These are phyloP conservation scores for Panicum virgatum DNA, from an alignment of 202 grass and related monocot species.

Conservation along the genomic window DNA sequence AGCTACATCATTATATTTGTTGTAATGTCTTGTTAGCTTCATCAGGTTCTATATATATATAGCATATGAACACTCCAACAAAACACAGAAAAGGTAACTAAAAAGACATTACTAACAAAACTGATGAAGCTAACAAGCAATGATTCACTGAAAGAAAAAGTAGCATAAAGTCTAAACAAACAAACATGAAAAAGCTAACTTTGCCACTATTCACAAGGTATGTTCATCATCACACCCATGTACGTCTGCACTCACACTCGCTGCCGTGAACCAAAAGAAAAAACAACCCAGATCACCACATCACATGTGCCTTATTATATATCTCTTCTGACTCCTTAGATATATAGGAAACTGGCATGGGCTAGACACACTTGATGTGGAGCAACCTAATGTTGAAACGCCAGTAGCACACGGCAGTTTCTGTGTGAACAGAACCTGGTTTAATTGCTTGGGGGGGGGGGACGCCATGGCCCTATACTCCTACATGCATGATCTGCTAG, in stretches of 20 bases:
- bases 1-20: neutral
- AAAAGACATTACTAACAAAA: neutral
- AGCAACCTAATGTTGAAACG: too few relatives aligned
- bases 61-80: neutral
- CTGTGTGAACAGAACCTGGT: neutral
- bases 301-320: conserved; percentile 9
- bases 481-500: neutral
- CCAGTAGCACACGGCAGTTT: neutral
- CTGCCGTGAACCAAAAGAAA: neutral
- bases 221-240: neutral
- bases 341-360: neutral
- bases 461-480: neutral
- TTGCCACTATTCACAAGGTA: neutral
- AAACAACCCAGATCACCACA: neutral
- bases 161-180: neutral
- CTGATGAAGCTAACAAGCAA: neutral
- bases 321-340: neutral
- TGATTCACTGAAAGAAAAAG: neutral
- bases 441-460: neutral
- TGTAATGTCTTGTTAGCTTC: too few relatives aligned
- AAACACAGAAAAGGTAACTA: neutral
- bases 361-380: neutral
- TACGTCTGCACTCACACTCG: neutral
- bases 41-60: too few relatives aligned
- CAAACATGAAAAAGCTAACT: neutral